Evolutionary conservation across 352 stramenopile species (phyloP).

Genomic region (Phytophthora melonis): DNA sequence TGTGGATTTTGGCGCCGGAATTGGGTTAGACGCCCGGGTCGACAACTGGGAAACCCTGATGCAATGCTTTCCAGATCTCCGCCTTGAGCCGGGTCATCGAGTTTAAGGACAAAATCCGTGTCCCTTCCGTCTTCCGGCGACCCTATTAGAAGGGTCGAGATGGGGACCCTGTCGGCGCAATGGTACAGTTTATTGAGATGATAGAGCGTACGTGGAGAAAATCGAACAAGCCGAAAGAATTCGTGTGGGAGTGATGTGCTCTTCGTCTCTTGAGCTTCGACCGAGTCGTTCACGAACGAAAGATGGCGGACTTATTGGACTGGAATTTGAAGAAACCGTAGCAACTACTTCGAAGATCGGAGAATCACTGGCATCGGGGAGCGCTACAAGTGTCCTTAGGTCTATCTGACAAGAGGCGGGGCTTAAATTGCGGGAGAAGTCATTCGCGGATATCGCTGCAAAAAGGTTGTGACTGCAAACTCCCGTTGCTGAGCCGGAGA

Average conservation of each 20-base stretch:
- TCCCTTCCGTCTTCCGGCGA: too few species aligned
- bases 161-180: neutral
- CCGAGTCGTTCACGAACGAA: neutral
- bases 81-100: neutral
- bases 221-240: neutral
- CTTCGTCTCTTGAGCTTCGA: neutral
- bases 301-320: neutral
- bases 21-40: neutral
- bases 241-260: neutral
- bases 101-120: neutral
- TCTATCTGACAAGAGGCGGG: neutral
- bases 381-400: neutral
- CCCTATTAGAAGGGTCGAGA: neutral
- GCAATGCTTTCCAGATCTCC: neutral
- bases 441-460: neutral
- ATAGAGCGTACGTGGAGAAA: neutral
- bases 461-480: neutral
- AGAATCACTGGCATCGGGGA: neutral
- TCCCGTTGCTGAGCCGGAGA: neutral
- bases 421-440: neutral
- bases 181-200: neutral
- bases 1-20: conserved; percentile 1
- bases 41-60: neutral
- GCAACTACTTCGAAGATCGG: neutral
- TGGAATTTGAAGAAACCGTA: neutral